Conservation (phyloP, 2,329 filamentous ascomycete genomes). For the Penicillium sp. region DNA sequence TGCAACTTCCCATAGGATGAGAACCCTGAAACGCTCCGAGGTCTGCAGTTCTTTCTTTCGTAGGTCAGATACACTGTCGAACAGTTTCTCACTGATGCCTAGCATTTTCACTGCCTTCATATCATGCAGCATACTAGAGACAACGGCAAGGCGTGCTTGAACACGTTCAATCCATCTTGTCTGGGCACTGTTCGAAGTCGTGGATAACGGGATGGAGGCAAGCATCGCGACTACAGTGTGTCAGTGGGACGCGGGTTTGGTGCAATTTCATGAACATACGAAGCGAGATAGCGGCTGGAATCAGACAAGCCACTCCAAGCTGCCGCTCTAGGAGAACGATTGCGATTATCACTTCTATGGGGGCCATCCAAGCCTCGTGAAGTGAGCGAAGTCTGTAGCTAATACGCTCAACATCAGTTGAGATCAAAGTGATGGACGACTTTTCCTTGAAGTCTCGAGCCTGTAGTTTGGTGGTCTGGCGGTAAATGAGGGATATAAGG, state of each 20-base stretch:
- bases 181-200: slow-evolving; percentile 24
- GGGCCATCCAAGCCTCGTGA: slow-evolving; percentile 22
- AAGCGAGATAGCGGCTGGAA: slow-evolving; percentile 17
- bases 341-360: slow-evolving; percentile 16
- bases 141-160: slow-evolving; percentile 45
- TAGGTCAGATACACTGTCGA: slow-evolving; percentile 26
- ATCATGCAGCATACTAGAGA: slow-evolving; percentile 43
- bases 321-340: slow-evolving; percentile 19
- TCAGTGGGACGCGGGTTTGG: background rate
- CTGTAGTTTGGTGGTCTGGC: slow-evolving; percentile 53
- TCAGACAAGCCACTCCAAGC: slow-evolving; percentile 14
- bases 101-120: slow-evolving; percentile 53
- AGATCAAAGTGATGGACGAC: slow-evolving; percentile 52
- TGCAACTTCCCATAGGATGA: slow-evolving; percentile 12
- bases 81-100: slow-evolving; percentile 41
- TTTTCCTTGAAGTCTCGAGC: slow-evolving; percentile 38
- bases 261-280: background rate
- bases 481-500: slow-evolving; percentile 52
- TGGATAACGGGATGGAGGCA: slow-evolving; percentile 11
- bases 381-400: slow-evolving; percentile 15
- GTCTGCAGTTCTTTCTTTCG: slow-evolving; percentile 20
- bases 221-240: slow-evolving; percentile 12
- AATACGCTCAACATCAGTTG: slow-evolving; percentile 48
- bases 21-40: slow-evolving; percentile 18
- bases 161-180: slow-evolving; percentile 48